These are phyloP conservation scores for Epichloe typhina DNA, from an alignment of 2,329 filamentous ascomycete genomes.

Conservation along the genomic window DNA sequence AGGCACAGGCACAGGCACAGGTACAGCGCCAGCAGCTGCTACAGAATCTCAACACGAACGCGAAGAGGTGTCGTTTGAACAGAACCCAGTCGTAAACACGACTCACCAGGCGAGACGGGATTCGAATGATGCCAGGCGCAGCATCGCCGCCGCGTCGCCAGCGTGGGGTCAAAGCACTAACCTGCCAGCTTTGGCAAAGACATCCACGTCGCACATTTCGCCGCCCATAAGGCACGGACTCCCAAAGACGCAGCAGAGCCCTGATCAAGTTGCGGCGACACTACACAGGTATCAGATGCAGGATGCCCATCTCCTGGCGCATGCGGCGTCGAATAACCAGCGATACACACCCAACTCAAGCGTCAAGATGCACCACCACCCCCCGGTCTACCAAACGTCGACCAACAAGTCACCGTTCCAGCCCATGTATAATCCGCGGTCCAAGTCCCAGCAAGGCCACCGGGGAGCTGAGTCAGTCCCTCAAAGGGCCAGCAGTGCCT, in stretches of 20 bases:
- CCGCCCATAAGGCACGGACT: not conserved
- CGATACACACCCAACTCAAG: constrained; percentile 13
- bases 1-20: not conserved
- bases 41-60: not conserved
- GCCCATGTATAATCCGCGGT: constrained; percentile 12
- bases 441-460: constrained; percentile 23
- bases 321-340: constrained; percentile 7
- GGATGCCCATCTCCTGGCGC: constrained; percentile 4
- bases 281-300: constrained; percentile 3
- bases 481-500: constrained; percentile 3
- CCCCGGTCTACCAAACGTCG: constrained; percentile 10
- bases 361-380: constrained; percentile 13
- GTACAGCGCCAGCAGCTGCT: not conserved
- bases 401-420: constrained; percentile 17
- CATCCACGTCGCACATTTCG: not conserved
- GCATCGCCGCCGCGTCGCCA: not conserved
- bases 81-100: not conserved
- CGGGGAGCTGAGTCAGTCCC: not conserved
- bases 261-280: not conserved
- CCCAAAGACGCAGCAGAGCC: not conserved
- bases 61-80: not conserved
- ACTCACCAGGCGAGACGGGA: not conserved
- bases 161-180: constrained; percentile 1
- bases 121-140: not conserved
- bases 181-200: not conserved